Conservation (phyloP, 2,329 filamentous ascomycete genomes). For the Esteya vermicola region DNA sequence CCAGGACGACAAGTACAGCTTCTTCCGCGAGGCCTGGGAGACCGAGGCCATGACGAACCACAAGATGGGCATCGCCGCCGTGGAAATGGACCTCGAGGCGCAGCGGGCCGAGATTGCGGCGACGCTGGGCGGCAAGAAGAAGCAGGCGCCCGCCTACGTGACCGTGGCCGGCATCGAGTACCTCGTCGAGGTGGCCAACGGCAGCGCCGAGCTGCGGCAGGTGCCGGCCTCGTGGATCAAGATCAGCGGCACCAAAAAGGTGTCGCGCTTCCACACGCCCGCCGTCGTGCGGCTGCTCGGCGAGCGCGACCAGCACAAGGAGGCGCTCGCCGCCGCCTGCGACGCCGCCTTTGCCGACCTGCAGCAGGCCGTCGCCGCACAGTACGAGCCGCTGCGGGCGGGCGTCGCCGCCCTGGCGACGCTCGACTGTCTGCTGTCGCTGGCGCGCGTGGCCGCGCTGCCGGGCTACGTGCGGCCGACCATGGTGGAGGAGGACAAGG, state of each 20-base stretch:
- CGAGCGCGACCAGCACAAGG: conserved; percentile 88
- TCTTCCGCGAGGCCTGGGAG: conserved; percentile 79
- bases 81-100: conserved; percentile 75
- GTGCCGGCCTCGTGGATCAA: conserved; percentile 93
- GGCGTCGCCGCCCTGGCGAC: conserved; percentile 74
- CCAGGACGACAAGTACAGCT: conserved; percentile 81
- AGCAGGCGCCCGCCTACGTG: conserved; percentile 53
- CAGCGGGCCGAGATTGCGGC: conserved; percentile 59
- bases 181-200: conserved; percentile 79
- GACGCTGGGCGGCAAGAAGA: conserved; percentile 49
- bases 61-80: conserved; percentile 79
- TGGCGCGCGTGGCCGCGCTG: conserved; percentile 70
- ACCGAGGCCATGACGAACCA: conserved; percentile 80
- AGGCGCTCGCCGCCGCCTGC: conserved; percentile 82
- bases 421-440: conserved; percentile 78
- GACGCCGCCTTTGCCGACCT: conserved; percentile 66
- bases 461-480: conserved; percentile 77
- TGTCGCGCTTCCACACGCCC: conserved; percentile 87
- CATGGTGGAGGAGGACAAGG: conserved; percentile 34
- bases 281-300: conserved; percentile 70
- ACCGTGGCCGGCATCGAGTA: conserved; percentile 88
- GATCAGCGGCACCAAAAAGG: conserved; percentile 84
- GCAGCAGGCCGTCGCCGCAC: conserved; percentile 58
- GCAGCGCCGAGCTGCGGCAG: conserved; percentile 63
- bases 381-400: conserved; percentile 83